Evolutionary conservation across 2,329 filamentous ascomycete genomes (phyloP).

Genomic region (Hymenoscyphus repandus): DNA sequence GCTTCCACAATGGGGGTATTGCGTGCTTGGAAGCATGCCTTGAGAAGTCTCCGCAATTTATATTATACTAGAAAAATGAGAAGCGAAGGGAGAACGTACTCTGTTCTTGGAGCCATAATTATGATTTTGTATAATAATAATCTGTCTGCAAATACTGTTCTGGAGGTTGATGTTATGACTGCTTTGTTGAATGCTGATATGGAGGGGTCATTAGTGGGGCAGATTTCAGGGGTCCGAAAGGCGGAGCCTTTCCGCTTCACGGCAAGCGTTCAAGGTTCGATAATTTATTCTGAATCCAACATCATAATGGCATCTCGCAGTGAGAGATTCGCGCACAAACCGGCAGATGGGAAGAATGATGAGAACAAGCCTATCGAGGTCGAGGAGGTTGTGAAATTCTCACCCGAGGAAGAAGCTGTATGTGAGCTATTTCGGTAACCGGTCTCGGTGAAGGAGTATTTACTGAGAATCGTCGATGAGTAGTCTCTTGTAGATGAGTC

Average conservation of each 20-base stretch:
- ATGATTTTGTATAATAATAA: background rate
- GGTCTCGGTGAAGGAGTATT: background rate
- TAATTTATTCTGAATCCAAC: background rate
- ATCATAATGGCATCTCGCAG: conserved; percentile 27
- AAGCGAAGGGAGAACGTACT: conserved; percentile 11
- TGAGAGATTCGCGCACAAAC: conserved; percentile 29
- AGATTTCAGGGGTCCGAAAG: background rate
- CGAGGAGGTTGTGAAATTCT: conserved; percentile 32
- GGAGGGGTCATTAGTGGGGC: background rate
- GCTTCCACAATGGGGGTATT: no score
- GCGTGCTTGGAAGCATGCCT: no score
- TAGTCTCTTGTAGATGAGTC: conserved; percentile 67
- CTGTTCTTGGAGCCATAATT: conserved; percentile 17
- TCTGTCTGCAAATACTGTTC: background rate
- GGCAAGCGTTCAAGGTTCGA: background rate
- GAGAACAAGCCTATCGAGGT: conserved; percentile 12
- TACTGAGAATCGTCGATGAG: conserved; percentile 1
- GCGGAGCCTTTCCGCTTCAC: conserved; percentile 5
- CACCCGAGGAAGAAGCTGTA: conserved; percentile 40
- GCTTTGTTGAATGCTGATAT: background rate
- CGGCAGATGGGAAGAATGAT: conserved; percentile 12
- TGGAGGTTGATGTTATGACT: background rate
- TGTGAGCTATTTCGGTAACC: conserved; percentile 6
- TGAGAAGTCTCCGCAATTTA: no score
- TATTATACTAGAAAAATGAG: background rate